These are phyloP conservation scores for Ceratobasidium sp. DNA, from an alignment of 1,284 basidiomycete genomes.

Conservation along the genomic window DNA sequence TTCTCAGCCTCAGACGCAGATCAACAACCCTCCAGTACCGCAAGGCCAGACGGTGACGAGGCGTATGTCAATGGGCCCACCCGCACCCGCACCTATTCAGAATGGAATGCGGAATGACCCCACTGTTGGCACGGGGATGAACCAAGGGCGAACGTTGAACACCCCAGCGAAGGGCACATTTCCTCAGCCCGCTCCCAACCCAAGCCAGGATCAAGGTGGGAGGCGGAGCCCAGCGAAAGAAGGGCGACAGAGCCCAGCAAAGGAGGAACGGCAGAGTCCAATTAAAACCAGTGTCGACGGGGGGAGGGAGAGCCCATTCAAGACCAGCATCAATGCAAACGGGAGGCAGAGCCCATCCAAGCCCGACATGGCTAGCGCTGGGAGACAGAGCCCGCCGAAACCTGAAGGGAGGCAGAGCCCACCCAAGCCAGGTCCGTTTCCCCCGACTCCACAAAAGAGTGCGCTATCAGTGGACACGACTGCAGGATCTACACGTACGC, in stretches of 20 bases:
- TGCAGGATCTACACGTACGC: background rate
- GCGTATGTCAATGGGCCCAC: too few relatives aligned
- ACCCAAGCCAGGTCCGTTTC: background rate
- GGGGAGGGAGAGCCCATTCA: constrained; percentile 11
- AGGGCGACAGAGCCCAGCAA: background rate
- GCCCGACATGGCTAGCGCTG: background rate
- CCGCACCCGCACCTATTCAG: background rate
- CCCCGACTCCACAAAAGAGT: background rate
- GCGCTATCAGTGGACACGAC: constrained; percentile 21
- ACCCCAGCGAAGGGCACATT: too few relatives aligned
- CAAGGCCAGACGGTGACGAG: too few relatives aligned
- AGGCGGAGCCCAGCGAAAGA: constrained; percentile 1
- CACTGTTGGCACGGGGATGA: background rate
- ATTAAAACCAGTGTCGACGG: background rate
- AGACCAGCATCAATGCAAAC: background rate
- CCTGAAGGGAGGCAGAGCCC: constrained; percentile 3
- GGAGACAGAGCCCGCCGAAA: constrained; percentile 22
- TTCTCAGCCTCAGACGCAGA: background rate
- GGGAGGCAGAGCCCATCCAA: constrained; percentile 2
- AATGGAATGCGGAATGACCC: background rate
- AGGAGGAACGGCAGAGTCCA: constrained; percentile 11
- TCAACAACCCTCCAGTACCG: background rate
- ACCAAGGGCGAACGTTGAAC: background rate
- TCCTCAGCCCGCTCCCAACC: background rate
- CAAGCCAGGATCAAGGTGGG: background rate